phyloP scores from a whole-genome alignment of 306 rosid genomes.

The Castanea mollissima region DNA sequence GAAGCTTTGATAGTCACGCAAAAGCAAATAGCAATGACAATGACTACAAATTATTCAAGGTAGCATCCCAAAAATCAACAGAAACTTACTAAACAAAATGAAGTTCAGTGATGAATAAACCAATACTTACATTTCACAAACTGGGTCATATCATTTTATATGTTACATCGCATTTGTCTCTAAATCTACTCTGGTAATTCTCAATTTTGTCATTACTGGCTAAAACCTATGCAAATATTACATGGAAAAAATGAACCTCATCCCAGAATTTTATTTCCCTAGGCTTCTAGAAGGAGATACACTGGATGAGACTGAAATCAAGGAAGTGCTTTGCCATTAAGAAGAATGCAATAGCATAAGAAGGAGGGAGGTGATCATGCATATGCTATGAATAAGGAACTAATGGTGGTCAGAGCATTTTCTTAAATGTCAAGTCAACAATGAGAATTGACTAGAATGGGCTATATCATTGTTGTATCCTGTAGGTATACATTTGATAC shows the following conservation, averaged over 20 bases:
- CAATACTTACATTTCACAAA: background rate
- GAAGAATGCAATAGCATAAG: background rate
- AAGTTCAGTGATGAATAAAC: background rate
- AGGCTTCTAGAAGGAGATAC: background rate
- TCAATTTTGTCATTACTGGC: background rate
- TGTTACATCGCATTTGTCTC: background rate
- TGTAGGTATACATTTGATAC: background rate
- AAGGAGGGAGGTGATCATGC: background rate
- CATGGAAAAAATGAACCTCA: background rate
- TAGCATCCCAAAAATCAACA: no score
- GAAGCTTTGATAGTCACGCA: background rate
- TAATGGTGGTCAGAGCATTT: background rate
- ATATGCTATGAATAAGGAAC: background rate
- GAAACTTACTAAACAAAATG: background rate
- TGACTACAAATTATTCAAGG: no score
- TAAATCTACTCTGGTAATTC: background rate
- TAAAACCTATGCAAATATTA: background rate
- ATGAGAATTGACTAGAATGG: background rate
- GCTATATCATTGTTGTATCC: background rate
- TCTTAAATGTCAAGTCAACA: background rate
- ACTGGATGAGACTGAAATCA: conserved; percentile 1
- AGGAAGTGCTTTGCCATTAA: background rate
- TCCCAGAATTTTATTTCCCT: background rate
- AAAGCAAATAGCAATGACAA: background rate
- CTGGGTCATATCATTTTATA: background rate